Base-by-base conservation (phyloP, 2,329 filamentous ascomycete genomes). In the Balansia obtecta region DNA sequence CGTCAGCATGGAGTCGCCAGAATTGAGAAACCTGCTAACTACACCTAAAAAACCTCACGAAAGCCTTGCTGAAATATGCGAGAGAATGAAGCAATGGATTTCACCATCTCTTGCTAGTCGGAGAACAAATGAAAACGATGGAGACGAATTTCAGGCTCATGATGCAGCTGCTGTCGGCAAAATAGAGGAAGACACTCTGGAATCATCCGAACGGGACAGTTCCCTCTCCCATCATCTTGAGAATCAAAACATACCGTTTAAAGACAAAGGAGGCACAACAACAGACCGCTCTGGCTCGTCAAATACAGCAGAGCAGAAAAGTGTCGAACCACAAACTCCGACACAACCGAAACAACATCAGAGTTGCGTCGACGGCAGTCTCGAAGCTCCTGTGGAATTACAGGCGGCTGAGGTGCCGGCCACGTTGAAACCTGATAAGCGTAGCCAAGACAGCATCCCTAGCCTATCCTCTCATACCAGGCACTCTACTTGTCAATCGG, bases 11-110 rank as follows among this genome's bases (percentile, higher is more conserved):
- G 42, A 38, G 33, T 40, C 27, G 2, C 9, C 42, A 5, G 9
- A 16, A 13, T 11, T 30, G 32, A 27, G 13, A 18, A 39, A 1
- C 16, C 16, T 18, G 13, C 34, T 45, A 15, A 15, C 7, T 15
- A 48, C 30, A 13, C 42, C 50, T 13, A 16, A n/a, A 12, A 16
- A 44, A 33, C 41, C 43, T 12, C 34, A 30, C 13, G 34, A 49
- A 15, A 37, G 15, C 11, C 37, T 52, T 38, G 22, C 50, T 16
- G 46, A 46, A 30, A 42, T 52, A 16, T 52, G 50, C 38, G 27
- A 49, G 18, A 42, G 46, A 39, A 49, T 52, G 46, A 52, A 43
- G n/a, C 27, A 18, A 15, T 52, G 50, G 50, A 47, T 52, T 39
- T 42, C 16, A 2, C 11, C 27, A 13, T 18, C 20, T 12, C 43